A percentile compares a stretch with the other conserved stretches of the same genome.
phyloP scores from a whole-genome alignment of 2,329 filamentous ascomycete genomes.

The Sordariomycetes sp. region DNA sequence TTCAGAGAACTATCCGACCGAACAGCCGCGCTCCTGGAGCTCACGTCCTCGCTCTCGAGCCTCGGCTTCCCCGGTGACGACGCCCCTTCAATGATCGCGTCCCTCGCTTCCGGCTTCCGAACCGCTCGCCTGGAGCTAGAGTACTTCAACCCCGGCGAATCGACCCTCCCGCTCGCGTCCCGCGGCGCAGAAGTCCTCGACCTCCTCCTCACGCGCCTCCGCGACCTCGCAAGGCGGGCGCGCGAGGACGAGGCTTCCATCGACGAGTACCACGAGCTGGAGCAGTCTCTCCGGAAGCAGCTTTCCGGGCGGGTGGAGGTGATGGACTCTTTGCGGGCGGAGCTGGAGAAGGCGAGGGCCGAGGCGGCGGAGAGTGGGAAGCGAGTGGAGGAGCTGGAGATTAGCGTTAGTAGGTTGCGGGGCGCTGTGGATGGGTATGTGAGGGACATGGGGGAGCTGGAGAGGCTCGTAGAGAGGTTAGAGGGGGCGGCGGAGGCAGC shows the following conservation, averaged over 20 bases:
- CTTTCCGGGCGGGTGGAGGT: slow-evolving; percentile 36
- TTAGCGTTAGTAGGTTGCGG: slow-evolving; percentile 34
- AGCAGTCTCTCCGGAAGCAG: slow-evolving; percentile 41
- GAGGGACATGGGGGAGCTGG: slow-evolving; percentile 38
- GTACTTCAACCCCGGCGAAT: slow-evolving; percentile 46
- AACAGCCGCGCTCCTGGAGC: slow-evolving; percentile 28
- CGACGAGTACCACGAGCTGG: slow-evolving; percentile 46
- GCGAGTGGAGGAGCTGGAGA: slow-evolving; percentile 30
- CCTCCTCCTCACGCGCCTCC: slow-evolving; percentile 35
- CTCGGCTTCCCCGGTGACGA: slow-evolving; percentile 38
- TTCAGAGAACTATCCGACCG: slow-evolving; percentile 33
- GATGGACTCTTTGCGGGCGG: slow-evolving; percentile 31
- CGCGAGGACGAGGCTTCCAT: slow-evolving; percentile 38
- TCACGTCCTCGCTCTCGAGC: slow-evolving; percentile 28
- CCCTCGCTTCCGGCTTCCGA: slow-evolving; percentile 36
- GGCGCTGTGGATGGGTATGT: slow-evolving; percentile 37
- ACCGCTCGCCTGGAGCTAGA: slow-evolving; percentile 46
- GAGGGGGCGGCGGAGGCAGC: slow-evolving; percentile 23
- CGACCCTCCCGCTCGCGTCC: slow-evolving; percentile 34
- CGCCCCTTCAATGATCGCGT: slow-evolving; percentile 31
- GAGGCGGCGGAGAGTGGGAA: neutral
- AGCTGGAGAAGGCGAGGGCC: slow-evolving; percentile 21
- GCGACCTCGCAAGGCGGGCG: slow-evolving; percentile 29
- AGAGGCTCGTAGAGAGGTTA: slow-evolving; percentile 32
- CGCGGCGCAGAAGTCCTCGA: slow-evolving; percentile 43